Evolutionary conservation across 1,139 yeast genomes (phyloP), one percentile per base, ranked within the genome.

Genomic region (Saccharomyces hybrid): DNA sequence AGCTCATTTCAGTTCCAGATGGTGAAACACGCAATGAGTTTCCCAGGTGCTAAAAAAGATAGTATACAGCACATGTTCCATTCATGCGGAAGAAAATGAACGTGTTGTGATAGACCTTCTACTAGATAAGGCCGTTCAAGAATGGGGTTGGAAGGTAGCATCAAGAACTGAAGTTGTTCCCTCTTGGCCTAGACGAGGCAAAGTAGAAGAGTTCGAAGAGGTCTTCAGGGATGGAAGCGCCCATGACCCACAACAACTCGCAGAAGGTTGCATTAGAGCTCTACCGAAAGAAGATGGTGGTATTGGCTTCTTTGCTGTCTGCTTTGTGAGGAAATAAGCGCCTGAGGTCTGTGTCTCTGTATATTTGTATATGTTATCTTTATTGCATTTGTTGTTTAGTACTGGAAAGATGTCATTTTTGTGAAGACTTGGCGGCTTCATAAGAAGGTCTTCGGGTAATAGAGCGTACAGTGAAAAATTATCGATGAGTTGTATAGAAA

Each of bases 51-150:
- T 0, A 74, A 73, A 44, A 44, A 83, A 82, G 59, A 83, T 93
- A n/a, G 95, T 93, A 0, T 95, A 93, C 66, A 89, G 97, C 11
- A 93, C 99, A 0, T 93, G 99, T 71, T 91, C 98, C 0, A 80
- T 93, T 16, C 97, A 95, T 68, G 85, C 93, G 0, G 88, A 88
- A 63, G 99, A 95, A 66, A 93, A 93, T 65, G 99, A 93, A 71
- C 76, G 86, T 51, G 99, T 93, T 2, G 98, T 90, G 3, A 80
- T 84, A 53, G 88, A 86, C 61, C 73, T 93, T 42, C 73, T 93
- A 48, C 73, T 78, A 52, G 96, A 89, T 62, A 73, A 77, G 0
- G 80, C 78, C 27, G 77, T 91, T 2, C 74, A 79, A 56, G 68
- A 70, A 5, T 75, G 73, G 58, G 96, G 96, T 0, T 93, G 99